Base-by-base conservation (phyloP, 768 basidiomycete species). In the Trametes gibbosa region DNA sequence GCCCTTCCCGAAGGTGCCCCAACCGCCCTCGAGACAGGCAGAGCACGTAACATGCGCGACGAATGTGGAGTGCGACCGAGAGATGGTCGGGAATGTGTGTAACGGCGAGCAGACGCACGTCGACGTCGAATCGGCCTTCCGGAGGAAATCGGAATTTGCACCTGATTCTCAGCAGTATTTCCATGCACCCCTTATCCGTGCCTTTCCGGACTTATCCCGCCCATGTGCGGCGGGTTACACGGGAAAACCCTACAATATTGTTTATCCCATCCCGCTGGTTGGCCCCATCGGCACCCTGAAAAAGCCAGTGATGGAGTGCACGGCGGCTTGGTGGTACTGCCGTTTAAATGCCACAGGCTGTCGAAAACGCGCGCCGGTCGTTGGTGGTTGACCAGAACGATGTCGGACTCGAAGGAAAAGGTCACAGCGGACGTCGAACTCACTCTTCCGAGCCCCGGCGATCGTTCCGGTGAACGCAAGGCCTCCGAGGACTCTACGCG, bases 21-120 rank as follows among this genome's bases (percentile, higher is more conserved):
- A 59, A 77, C 77, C 66, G 79, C 82, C 74, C 80, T 81, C 45
- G 80, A 78, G 67, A 80, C 79, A 73, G 81, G 75, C 66, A 84
- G 73, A 70, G 79, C 80, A 70, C 85, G 83, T 79, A 77, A 73
- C 79, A 80, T 80, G 61, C 66, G 67, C 64, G 62, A 51, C 49
- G 62, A 60, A 55, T 53, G 59, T 50, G 48, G 29, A 55, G 42
- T 56, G 45, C 25, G 58, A 53, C 51, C 59, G 49, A 46, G 59
- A 57, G 47, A 56, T 63, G 60, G 64, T 63, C 64, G 65, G 47
- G 65, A 62, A 61, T 61, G 62, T 56, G 55, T 63, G 57, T 45
- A 50, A 61, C 58, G 52, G 57, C 53, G 58, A 49, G 52, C 53
- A 58, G 50, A 61, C 48, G 55, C 61, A 43, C 56, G 56, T 37